Evolutionary conservation across 176 grass and related monocot genomes (phyloP), one percentile per base, ranked within the genome.

Genomic region (Luzula sylvatica): DNA sequence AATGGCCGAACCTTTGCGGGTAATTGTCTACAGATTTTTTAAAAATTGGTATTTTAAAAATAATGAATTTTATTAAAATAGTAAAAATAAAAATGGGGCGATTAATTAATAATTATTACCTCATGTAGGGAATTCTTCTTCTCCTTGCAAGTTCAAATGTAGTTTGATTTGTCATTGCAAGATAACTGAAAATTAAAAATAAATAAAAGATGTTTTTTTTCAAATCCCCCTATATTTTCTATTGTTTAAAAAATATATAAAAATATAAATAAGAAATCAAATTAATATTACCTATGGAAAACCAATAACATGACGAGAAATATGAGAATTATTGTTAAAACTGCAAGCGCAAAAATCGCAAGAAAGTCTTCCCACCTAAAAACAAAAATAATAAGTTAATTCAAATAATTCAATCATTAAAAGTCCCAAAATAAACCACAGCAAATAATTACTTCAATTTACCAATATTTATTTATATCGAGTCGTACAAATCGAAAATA

Each of bases 151-250:
- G 72, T 70, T 98, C 93, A 1, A 87, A 98, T 13, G 93, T 98
- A 43, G 93, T 98, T 72, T 98, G 93, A 69, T 98, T 98, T 83
- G 86, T 90, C 65, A 92, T 65, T 49, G 74, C 78, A 61, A 98
- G 78, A 57, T 98, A 92, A 32, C 93, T 98, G 77, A 20, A 69
- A 40, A 56, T 40, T 32, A 14, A 22, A 15, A 57, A 59, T 43
- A 11, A 70, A 65, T 52, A 27, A n/a, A 42, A 19, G 38, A 26
- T 45, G 3, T 38, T 68, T 38, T 18, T 41, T 56, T 49, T 49
- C n/a, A n/a, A n/a, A n/a, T n/a, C n/a, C n/a, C n/a, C n/a, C n/a
- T n/a, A n/a, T 27, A 30, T 28, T 56, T 68, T 72, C 24, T 32
- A 24, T 39, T 46, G 16, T 25, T 28, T 39, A 45, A 68, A 58